Evolutionary conservation across 768 basidiomycete species (phyloP).

Genomic region (Tricholoma sp.): DNA sequence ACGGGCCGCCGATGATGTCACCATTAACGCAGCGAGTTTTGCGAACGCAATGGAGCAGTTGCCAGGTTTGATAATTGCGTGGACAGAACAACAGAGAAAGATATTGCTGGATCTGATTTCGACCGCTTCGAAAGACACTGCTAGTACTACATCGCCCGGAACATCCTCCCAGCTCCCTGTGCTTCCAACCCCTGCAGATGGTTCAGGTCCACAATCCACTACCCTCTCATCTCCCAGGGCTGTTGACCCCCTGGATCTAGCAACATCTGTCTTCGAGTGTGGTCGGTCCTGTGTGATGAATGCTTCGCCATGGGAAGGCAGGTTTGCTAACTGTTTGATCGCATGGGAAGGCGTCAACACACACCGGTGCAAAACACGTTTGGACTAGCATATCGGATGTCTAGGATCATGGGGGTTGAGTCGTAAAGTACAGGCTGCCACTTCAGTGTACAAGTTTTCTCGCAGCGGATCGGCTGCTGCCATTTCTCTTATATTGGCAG

Average conservation of each 20-base stretch:
- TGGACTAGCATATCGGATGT: no score
- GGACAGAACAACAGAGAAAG: background rate
- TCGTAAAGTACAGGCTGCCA: background rate
- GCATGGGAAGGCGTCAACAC: constrained; percentile 6
- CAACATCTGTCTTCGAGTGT: constrained; percentile 12
- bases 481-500: constrained; percentile 2
- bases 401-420: background rate
- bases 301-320: background rate
- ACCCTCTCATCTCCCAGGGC: background rate
- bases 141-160: background rate
- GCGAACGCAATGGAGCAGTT: constrained; percentile 1
- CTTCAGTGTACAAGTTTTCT: background rate
- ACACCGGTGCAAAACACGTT: constrained; percentile 5
- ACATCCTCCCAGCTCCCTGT: background rate
- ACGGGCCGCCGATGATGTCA: background rate
- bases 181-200: background rate
- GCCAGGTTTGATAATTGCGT: constrained; percentile 2
- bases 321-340: constrained; percentile 4
- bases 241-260: constrained; percentile 4
- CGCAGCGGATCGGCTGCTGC: background rate
- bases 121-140: background rate
- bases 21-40: background rate
- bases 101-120: background rate
- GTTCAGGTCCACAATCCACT: background rate
- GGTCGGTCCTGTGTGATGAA: background rate